Evolutionary conservation across 768 basidiomycete species (phyloP), one percentile per base, ranked within the genome.

Genomic region (Auriscalpium orientale): DNA sequence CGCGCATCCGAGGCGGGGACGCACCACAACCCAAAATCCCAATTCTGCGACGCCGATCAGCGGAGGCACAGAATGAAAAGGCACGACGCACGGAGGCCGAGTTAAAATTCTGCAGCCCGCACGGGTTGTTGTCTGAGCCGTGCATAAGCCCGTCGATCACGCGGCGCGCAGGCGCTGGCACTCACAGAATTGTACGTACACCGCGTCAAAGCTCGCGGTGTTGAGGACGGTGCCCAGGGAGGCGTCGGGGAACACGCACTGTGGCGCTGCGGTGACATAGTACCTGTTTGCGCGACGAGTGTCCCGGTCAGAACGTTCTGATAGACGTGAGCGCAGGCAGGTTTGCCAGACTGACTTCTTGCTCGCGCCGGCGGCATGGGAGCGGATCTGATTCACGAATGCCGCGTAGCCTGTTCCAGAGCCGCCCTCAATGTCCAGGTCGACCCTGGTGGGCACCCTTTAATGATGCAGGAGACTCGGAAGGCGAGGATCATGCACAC

Each of bases 171-270:
- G 28, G 50, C 49, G 53, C n/a, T 28, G 45, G 13, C 33, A 62
- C 67, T 35, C 54, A 71, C 72, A 83, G 62, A 82, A 83, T 66
- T 84, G 82, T 46, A 72, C 67, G 61, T 73, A 76, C 46, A 75
- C 63, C 8, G 70, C 68, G 55, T 75, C 74, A 62, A 76, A 76
- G 46, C 55, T 59, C 7, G 70, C 70, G 7, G 64, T 62, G 55
- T 74, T 72, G 43, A 75, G 57, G 20, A 68, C 66, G 33, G 64
- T 45, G n/a, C 69, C 69, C 43, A 72, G 64, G 35, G 65, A 65
- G n/a, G 71, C 65, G 60, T 74, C 73, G 11, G 74, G 71, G 53
- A 68, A 74, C 2, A 66, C 63, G 40, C 73, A 74, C 62, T 75
- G 74, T 13, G 75, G 74, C 12, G 73, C 72, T 12, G 69, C 73